Conservation (phyloP, 768 basidiomycete species). For the Tricholoma saponaceum region DNA sequence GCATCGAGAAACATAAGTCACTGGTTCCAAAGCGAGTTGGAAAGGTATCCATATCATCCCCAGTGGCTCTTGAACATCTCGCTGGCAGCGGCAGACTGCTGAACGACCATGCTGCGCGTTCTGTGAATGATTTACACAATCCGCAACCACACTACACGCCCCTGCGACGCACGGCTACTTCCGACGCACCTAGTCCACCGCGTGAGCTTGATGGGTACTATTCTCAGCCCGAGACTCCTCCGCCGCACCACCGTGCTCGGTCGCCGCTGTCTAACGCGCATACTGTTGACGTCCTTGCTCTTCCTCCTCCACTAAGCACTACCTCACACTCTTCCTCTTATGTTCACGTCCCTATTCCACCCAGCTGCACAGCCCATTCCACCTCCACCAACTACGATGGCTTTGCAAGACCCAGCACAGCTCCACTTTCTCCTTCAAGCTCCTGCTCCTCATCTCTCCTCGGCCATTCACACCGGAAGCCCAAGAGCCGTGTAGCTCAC, state of each 20-base stretch:
- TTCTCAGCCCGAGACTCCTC: neutral
- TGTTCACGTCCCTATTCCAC: neutral
- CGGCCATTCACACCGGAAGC: neutral
- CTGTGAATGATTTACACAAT: neutral
- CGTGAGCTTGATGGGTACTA: neutral
- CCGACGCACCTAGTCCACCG: neutral
- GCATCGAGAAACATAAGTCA: neutral
- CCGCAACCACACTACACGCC: neutral
- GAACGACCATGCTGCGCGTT: conserved; percentile 2
- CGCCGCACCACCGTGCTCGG: neutral
- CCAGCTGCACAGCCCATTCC: neutral
- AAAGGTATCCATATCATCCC: conserved; percentile 5
- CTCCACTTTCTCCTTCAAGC: neutral
- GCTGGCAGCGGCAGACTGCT: neutral
- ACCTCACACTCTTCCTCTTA: neutral
- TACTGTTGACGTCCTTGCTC: conserved; percentile 3
- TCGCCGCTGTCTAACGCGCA: neutral
- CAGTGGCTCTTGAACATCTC: neutral
- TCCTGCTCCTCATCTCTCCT: neutral
- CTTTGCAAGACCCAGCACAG: neutral
- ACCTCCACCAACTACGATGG: neutral
- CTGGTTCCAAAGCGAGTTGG: neutral
- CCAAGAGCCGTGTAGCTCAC: neutral
- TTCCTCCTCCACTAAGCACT: neutral
- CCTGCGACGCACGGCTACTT: neutral